Base-by-base conservation (phyloP, 257 asterid species). In the Scutellaria baicalensis region DNA sequence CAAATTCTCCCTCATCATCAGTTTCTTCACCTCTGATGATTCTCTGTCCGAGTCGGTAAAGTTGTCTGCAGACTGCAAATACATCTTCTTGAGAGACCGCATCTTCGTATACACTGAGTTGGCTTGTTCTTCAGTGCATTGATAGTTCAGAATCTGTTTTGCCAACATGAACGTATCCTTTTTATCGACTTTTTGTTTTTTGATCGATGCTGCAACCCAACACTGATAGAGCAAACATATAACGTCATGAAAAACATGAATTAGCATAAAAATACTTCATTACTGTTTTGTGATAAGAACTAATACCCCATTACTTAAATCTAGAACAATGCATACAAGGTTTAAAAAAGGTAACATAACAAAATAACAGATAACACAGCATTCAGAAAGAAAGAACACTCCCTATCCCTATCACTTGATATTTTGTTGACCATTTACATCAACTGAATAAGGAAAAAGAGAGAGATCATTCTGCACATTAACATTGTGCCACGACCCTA, bases 201-300 rank as follows among this genome's bases (percentile, higher is more conserved):
- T 59, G 58, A 84, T 64, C 59, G 88, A 85, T 43, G 89, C 89
- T 20, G 88, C 90, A 21, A 67, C 75, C 95, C 95, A 88, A 79
- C 86, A 85, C 95, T 88, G 78, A 59, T 64, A 78, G 50, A 77
- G 9, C 64, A 75, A 59, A 74, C 67, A 73, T 20, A 80, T 9
- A 62, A 16, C 78, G 38, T 54, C n/a, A 62, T 49, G 68, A 31
- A 16, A 39, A 20, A 69, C 69, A 70, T 57, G 64, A 75, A 40
- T 51, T 57, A 68, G 54, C 39, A 75, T 62, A 68, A 1, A 67
- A 18, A 10, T 27, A 27, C 2, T 27, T 2, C 33, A 27, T 27
- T 27, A 27, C 33, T 27, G 33, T 27, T 27, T 27, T 27, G 33
- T 27, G 33, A 3, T 27, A 27, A 27, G 33, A 27, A 27, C 33